These are phyloP conservation scores for Dioscorea dumetorum DNA, from an alignment of 106 monocot genomes.

Conservation along the genomic window DNA sequence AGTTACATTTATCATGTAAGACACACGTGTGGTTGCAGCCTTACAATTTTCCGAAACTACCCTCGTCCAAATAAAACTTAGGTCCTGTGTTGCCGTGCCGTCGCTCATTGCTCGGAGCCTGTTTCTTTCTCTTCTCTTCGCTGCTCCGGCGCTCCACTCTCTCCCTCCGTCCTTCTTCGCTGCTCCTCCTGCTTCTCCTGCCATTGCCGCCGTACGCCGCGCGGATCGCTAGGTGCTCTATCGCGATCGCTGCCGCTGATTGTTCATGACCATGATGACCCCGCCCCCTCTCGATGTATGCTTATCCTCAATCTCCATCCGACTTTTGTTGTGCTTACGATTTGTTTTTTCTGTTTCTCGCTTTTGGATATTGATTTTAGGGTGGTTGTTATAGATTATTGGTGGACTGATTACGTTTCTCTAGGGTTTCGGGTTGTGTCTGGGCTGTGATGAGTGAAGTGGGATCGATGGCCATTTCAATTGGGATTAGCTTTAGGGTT, in stretches of 20 bases:
- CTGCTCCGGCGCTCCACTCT: neutral
- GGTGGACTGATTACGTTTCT: neutral
- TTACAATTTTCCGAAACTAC: neutral
- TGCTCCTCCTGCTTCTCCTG: neutral
- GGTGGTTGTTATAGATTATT: no score
- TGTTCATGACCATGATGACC: slow-evolving; percentile 57
- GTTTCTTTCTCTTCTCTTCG: no score
- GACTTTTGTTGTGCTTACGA: neutral
- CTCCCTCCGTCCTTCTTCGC: neutral
- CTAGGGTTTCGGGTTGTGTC: neutral
- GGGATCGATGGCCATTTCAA: slow-evolving; percentile 1
- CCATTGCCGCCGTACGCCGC: slow-evolving; percentile 1
- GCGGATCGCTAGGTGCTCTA: neutral
- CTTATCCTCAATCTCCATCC: neutral
- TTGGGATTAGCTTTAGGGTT: slow-evolving; percentile 11
- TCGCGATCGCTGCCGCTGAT: slow-evolving; percentile 4
- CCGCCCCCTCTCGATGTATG: slow-evolving; percentile 54
- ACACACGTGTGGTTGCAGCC: no score
- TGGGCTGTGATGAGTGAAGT: neutral
- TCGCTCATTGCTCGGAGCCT: no score
- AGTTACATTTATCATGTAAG: no score
- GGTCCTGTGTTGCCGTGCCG: no score
- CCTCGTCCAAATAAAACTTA: neutral
- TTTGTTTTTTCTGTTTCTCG: neutral
- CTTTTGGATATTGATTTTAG: no score